Conservation (phyloP, 441 rosid genomes). For the Kokia cookei region DNA sequence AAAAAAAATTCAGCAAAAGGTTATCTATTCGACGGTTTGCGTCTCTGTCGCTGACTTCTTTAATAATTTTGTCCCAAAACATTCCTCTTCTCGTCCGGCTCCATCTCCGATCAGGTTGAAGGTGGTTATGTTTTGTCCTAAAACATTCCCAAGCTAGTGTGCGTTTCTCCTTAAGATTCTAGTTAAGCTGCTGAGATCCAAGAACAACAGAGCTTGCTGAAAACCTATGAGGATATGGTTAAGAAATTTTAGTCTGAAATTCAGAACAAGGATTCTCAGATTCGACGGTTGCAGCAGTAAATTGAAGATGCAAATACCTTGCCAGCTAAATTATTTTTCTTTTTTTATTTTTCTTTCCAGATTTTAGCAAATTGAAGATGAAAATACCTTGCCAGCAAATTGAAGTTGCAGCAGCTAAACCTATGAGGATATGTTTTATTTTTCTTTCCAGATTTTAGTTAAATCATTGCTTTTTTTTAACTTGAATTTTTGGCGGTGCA, state of each 20-base stretch:
- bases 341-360: too few relatives aligned
- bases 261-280: constrained; percentile 89
- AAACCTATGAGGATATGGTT: constrained; percentile 97
- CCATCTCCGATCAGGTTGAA: constrained; percentile 25
- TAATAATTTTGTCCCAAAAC: neutral
- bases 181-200: constrained; percentile 97
- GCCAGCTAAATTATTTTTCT: too few relatives aligned
- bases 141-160: constrained; percentile 54
- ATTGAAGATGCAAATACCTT: constrained; percentile 86
- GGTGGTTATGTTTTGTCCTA: too few relatives aligned
- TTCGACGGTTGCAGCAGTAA: constrained; percentile 68
- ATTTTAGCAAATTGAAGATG: too few relatives aligned
- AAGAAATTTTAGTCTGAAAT: constrained; percentile 95
- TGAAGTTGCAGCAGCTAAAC: too few relatives aligned
- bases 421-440: too few relatives aligned
- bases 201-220: constrained; percentile 89
- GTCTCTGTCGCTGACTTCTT: neutral
- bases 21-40: neutral
- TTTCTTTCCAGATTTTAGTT: too few relatives aligned
- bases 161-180: constrained; percentile 85
- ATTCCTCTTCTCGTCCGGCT: neutral
- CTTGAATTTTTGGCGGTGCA: too few relatives aligned
- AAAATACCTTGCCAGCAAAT: too few relatives aligned
- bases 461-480: too few relatives aligned
- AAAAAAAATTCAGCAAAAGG: constrained; percentile 15